Evolutionary conservation across 2,329 filamentous ascomycete genomes (phyloP), one percentile per base, ranked within the genome.

Genomic region (Calonectria henricotiae): DNA sequence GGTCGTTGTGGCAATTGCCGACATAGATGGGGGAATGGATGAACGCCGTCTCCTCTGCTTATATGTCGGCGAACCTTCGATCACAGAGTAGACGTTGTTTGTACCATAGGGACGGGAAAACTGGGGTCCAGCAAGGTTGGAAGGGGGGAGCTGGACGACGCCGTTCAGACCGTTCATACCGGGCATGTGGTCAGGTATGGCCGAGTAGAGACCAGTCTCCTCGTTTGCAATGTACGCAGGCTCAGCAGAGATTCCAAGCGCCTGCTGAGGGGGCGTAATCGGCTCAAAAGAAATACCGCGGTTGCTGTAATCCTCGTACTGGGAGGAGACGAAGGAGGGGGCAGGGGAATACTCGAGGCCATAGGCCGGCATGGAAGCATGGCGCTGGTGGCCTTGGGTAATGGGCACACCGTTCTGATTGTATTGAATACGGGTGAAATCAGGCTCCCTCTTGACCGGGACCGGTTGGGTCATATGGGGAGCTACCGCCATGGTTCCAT

Each of bases 341-440:
- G 96, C 96, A 64, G 96, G 96, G 17, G 96, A 99, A 86, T 98
- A 99, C 84, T 99, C 96, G 82, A 98, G 92, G 58, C 86, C 89
- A 82, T 97, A 99, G 23, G 95, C 93, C 61, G 96, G 96, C 95
- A 99, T 98, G n/a, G 96, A 99, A 71, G 95, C 93, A 84, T 98
- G 96, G 68, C 96, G 93, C 82, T 98, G 94, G 84, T 97, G 95
- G 63, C 92, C 87, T 79, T 95, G 93, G 46, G 90, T 88, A 73
- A 98, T 89, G 1, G 95, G 94, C 67, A 97, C 91, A 77, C 94
- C 94, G 79, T 96, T 97, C 80, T 96, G 94, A 83, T 97, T 96
- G 86, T 97, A 98, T 82, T 95, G 94, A 74, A 95, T 87, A 71
- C 93, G 91, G 72, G 86, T 88, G 82, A 91, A 97, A 74, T 98